Base-by-base conservation (phyloP, 179 eudicot genomes). In the Carnegiea gigantea region DNA sequence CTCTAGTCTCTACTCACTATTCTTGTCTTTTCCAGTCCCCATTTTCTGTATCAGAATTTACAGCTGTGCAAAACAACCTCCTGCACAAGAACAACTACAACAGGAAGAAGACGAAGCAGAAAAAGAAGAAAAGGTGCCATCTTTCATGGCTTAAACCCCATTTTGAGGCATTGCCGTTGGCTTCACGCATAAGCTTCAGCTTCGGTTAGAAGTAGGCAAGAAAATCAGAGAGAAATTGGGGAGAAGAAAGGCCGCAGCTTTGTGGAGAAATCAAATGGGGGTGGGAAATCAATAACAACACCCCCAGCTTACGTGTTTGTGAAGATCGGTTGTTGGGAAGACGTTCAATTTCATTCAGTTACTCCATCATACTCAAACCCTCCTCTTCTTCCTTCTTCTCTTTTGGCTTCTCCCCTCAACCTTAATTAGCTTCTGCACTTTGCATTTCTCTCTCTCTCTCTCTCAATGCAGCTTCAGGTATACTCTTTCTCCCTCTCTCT, bases 291-390 rank as follows among this genome's bases (percentile, higher is more conserved):
- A 11, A 51, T 9, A 57, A 57, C 62, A 57, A 57, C 5, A 57
- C 7, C 8, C 53, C n/a, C 62, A 57, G 20, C n/a, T 17, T 11
- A 48, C 13, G 62, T 87, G 76, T 75, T 85, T 48, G 4, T 85
- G 30, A 87, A 85, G 84, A 78, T 82, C 83, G 85, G 75, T 86
- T 84, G 89, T 87, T 87, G 86, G 73, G 77, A 80, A 46, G 23
- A 13, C 4, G 20, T 21, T 43, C 10, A 40, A 12, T 77, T 81
- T 30, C 40, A 3, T 0, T 71, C 11, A 46, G 5, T 40, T 60
- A 60, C 33, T 67, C 73, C 73, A 3, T 15, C 12, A 30, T 17
- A 75, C 20, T 54, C 3, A 67, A 81, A 75, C 44, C 65, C 38
- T 0, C 44, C 1, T 33, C 36, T 49, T 77, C 49, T 36, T 77